phyloP scores from a whole-genome alignment of 108 stramenopile genomes.

The Cyclostephanos invisitatus region DNA sequence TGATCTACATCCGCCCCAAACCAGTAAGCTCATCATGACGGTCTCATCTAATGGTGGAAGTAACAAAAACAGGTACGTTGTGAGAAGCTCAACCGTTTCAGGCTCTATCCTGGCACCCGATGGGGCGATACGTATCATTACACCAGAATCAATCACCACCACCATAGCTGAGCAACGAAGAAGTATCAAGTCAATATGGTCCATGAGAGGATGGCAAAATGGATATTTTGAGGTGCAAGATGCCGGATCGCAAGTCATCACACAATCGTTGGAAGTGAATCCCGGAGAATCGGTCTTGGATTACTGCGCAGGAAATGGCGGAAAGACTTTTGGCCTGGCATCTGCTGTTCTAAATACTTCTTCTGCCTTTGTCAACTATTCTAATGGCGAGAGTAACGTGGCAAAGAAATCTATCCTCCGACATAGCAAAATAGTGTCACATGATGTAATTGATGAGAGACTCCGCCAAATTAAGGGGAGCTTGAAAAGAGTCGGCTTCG shows the following conservation, averaged over 20 bases:
- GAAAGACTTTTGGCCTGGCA: slow-evolving; percentile 55
- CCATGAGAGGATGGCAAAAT: slow-evolving; percentile 48
- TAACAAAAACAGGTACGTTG: slow-evolving; percentile 8
- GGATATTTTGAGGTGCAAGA: slow-evolving; percentile 65
- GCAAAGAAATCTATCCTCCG: neutral
- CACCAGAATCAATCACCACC: slow-evolving; percentile 1
- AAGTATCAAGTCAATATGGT: slow-evolving; percentile 53
- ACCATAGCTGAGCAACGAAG: neutral
- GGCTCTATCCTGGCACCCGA: slow-evolving; percentile 21
- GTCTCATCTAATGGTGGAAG: slow-evolving; percentile 1
- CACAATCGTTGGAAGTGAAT: slow-evolving; percentile 34
- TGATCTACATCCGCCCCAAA: neutral
- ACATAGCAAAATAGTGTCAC: slow-evolving; percentile 40
- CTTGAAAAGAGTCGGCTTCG: slow-evolving; percentile 44
- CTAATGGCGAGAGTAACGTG: neutral
- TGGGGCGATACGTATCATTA: slow-evolving; percentile 32
- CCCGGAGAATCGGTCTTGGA: slow-evolving; percentile 42
- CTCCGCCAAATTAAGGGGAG: slow-evolving; percentile 54
- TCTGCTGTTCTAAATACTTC: slow-evolving; percentile 20
- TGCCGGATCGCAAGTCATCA: slow-evolving; percentile 58
- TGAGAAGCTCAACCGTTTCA: neutral
- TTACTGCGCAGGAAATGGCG: slow-evolving; percentile 63
- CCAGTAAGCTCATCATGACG: slow-evolving; percentile 4
- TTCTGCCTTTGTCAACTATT: neutral
- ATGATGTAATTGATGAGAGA: slow-evolving; percentile 50